Base-by-base conservation (phyloP, 2,329 filamentous ascomycete species). In the Coniella vitis region DNA sequence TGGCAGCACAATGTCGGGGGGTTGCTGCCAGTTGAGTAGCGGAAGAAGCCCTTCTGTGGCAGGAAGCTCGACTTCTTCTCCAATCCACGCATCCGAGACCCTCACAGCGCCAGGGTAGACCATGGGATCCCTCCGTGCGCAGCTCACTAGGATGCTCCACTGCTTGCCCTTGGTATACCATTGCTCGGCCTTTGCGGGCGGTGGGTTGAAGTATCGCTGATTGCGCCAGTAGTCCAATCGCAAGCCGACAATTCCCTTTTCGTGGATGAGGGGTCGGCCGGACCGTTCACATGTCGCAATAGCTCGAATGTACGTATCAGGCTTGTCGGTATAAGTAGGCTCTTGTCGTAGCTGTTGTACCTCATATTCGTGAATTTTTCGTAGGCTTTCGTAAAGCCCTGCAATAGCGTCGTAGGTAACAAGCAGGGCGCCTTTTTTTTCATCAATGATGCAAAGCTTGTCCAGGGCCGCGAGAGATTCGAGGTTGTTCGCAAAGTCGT, bases 161-260 rank as follows among this genome's bases (percentile, higher is more conserved):
- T 80, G 74, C 50, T 71, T 75, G 52, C 75, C 70, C 40, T 56
- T 64, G 2, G 58, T 61, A 5, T 64, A 63, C 3, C 61, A 65
- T 14, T 79, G 63, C 14, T 44, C 45, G 14, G 48, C 22, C 31
- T 32, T 38, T 31, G 45, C 48, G 22, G 48, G 19, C 5, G 19
- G 13, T 25, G 51, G 51, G 13, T 38, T 19, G 19, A 42, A 47
- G 40, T 76, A 70, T 40, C 78, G 73, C 48, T 73, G 69, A 57
- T 84, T 75, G 63, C 80, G 83, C 87, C 87, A 93, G 63, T 91
- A 94, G 55, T 89, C 84, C 35, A 93, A 58, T 42, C 78, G 80
- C 48, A 91, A 67, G 1, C 88, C 88, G 21, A 91, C 69, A 43
- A 75, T 77, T 19, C 76, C 75, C 44, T 80, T 73, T 13, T 76